Evolutionary conservation across 75 land plant genomes (phyloP).

Genomic region (Cupressus sempervirens): DNA sequence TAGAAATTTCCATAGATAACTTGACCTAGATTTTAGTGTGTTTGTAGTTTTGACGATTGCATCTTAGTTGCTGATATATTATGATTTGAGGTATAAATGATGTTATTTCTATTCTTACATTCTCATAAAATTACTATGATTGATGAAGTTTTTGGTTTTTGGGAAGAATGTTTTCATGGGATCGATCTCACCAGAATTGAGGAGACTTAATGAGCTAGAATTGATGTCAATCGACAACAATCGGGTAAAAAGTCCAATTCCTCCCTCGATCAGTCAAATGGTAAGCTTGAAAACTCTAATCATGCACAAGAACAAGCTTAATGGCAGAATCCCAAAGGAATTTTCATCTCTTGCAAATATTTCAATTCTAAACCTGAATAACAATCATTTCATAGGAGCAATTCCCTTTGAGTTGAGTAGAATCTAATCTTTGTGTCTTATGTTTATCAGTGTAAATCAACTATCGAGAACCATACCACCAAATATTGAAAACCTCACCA

Average conservation of each 20-base stretch:
- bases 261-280: conserved; percentile 29
- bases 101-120: too few species aligned
- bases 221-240: conserved; percentile 59
- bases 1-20: too few species aligned
- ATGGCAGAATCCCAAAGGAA: conserved; percentile 30
- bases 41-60: too few species aligned
- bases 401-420: conserved; percentile 33
- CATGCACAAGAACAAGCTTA: conserved; percentile 46
- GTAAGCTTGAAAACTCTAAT: conserved; percentile 36
- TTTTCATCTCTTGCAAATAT: conserved; percentile 31
- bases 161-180: conserved; percentile 44
- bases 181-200: conserved; percentile 41
- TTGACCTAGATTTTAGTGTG: too few species aligned
- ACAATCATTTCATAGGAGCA: conserved; percentile 48
- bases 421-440: conserved; percentile 20
- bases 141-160: conserved; percentile 30
- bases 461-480: conserved; percentile 50
- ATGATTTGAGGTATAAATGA: too few species aligned
- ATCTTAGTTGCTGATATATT: too few species aligned
- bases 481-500: conserved; percentile 36
- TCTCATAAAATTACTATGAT: too few species aligned
- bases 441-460: conserved; percentile 36
- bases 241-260: conserved; percentile 47
- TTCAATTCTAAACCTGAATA: conserved; percentile 39
- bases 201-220: conserved; percentile 25